Percentiles rank a stretch among this genome's conserved stretches.
Conservation (phyloP, 495 filamentous ascomycete species). For the Saxophila tyrrhenica region DNA sequence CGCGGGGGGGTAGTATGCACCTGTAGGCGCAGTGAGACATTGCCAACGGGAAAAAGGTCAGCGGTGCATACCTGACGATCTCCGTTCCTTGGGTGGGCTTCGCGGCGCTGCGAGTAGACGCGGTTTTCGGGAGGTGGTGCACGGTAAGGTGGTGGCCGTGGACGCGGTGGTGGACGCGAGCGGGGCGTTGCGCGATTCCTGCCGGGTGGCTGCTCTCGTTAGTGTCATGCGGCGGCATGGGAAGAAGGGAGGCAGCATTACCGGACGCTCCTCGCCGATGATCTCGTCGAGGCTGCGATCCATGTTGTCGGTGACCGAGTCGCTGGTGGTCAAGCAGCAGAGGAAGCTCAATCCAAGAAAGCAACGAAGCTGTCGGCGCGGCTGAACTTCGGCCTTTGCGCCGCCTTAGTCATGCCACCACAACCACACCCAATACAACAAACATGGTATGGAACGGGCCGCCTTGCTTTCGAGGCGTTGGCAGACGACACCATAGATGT, state of each 20-base stretch:
- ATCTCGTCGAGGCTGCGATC: constrained; percentile 22
- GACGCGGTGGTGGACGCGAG: constrained; percentile 3
- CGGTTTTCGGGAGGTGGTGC: too few relatives aligned
- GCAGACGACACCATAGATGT: too few relatives aligned
- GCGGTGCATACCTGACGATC: constrained; percentile 21
- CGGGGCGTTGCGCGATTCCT: neutral
- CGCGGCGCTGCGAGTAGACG: constrained; percentile 18
- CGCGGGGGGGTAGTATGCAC: constrained; percentile 20
- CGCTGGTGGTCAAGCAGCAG: neutral
- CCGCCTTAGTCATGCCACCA: too few relatives aligned
- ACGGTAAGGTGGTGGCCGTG: too few relatives aligned
- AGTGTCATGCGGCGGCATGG: neutral
- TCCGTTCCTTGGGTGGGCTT: constrained; percentile 22
- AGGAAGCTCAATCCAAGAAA: too few relatives aligned
- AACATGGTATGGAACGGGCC: too few relatives aligned
- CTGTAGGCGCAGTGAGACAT: neutral
- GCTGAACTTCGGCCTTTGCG: too few relatives aligned
- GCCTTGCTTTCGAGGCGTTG: too few relatives aligned
- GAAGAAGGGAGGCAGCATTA: neutral
- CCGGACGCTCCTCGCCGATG: constrained; percentile 19
- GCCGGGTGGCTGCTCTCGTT: neutral
- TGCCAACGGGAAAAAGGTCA: neutral
- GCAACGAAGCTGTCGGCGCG: too few relatives aligned
- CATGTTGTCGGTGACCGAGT: constrained; percentile 10
- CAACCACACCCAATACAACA: too few relatives aligned